Conservation (phyloP, 2,329 filamentous ascomycete genomes). For the Diatrype stigma region DNA sequence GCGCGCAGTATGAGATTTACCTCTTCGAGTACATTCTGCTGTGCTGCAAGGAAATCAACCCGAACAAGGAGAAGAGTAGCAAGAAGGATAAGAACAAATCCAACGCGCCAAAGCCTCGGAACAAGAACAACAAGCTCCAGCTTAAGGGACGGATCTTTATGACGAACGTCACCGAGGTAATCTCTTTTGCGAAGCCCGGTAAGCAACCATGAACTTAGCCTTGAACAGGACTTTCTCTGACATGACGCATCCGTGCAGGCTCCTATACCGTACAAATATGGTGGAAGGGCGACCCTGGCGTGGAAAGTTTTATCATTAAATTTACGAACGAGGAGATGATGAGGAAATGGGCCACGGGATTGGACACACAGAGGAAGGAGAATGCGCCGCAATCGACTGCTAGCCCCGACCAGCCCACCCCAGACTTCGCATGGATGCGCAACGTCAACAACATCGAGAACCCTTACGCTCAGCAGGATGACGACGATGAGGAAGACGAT, state of each 20-base stretch:
- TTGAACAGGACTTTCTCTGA: slow-evolving; percentile 8
- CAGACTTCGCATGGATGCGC: slow-evolving; percentile 78
- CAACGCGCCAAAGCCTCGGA: slow-evolving; percentile 51
- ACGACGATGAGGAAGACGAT: slow-evolving; percentile 53
- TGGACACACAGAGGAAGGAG: slow-evolving; percentile 71
- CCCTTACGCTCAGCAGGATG: slow-evolving; percentile 67
- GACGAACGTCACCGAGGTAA: slow-evolving; percentile 96
- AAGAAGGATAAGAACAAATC: slow-evolving; percentile 57
- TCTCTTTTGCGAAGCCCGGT: slow-evolving; percentile 85
- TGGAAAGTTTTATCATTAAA: slow-evolving; percentile 94
- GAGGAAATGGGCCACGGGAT: slow-evolving; percentile 82
- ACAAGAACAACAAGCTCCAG: slow-evolving; percentile 77
- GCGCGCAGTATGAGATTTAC: slow-evolving; percentile 84
- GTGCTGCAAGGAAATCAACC: slow-evolving; percentile 92
- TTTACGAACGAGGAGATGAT: slow-evolving; percentile 89
- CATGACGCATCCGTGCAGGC: slow-evolving; percentile 43
- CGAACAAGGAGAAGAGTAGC: slow-evolving; percentile 78
- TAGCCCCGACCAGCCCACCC: slow-evolving; percentile 49
- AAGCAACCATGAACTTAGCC: slow-evolving; percentile 30
- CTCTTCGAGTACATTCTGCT: slow-evolving; percentile 93
- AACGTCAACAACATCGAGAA: slow-evolving; percentile 68
- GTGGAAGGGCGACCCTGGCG: slow-evolving; percentile 95
- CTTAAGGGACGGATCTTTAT: slow-evolving; percentile 98
- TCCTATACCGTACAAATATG: slow-evolving; percentile 96
- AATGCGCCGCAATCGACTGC: slow-evolving; percentile 46